A percentile compares a stretch with the other conserved stretches of the same genome.
phyloP scores from a whole-genome alignment of 2,329 filamentous ascomycete genomes.

The Penicillium sp. region DNA sequence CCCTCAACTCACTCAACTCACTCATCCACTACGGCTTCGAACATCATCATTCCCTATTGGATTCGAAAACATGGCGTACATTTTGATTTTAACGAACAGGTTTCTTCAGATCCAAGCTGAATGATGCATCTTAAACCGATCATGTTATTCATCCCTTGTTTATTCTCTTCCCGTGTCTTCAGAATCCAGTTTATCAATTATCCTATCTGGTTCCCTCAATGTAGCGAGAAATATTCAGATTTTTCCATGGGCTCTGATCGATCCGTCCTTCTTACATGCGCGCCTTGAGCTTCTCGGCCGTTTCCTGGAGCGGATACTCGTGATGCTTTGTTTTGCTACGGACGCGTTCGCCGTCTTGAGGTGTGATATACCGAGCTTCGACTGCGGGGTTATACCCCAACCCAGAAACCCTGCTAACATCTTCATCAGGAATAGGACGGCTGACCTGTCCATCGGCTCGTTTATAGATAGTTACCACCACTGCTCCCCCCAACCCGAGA shows the following conservation, averaged over 20 bases:
- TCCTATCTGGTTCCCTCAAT: neutral
- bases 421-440: constrained; percentile 39
- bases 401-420: constrained; percentile 61
- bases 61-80: neutral
- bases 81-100: neutral
- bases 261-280: constrained; percentile 6
- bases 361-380: constrained; percentile 78
- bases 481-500: too few species aligned
- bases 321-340: constrained; percentile 67
- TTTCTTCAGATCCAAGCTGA: neutral
- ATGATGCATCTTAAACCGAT: neutral
- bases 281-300: constrained; percentile 16
- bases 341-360: constrained; percentile 65
- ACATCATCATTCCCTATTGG: neutral
- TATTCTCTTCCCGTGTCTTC: neutral
- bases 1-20: neutral
- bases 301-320: constrained; percentile 65
- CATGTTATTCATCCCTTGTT: neutral
- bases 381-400: constrained; percentile 91
- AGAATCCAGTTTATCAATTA: neutral
- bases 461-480: too few species aligned
- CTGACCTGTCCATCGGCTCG: too few species aligned
- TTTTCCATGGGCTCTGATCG: neutral
- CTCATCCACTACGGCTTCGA: neutral
- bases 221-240: neutral